Base-by-base conservation (phyloP, 1,284 basidiomycete genomes). In the Ceraceosorus guamensis region DNA sequence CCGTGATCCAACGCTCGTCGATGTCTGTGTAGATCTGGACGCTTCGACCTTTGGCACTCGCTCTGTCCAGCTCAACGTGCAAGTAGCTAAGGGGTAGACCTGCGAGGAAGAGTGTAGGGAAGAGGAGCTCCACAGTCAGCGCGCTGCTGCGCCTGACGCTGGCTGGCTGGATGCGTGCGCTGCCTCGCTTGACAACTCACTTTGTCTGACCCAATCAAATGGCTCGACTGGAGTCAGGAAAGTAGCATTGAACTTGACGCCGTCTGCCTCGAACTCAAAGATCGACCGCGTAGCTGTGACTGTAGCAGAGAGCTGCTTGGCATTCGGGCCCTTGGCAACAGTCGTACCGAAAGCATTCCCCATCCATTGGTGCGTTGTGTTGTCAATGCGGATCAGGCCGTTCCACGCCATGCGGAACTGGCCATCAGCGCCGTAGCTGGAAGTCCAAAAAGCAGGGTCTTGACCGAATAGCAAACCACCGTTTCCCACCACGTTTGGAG, bases 191-290 rank as follows among this genome's bases (percentile, higher is more conserved):
- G 35, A 16, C 41, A 18, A 39, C 55, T 56, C 55, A 60, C 65
- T 71, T 52, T 75, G 70, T 32, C 73, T 61, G 16, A 74, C 54
- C 41, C 67, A 68, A 56, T 75, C 71, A 48, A 70, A 52, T 5
- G 67, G 65, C 45, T 65, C 65, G 63, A 73, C 64, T 16, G 71
- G 71, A 18, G 70, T 72, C 46, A 75, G 51, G 57, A 75, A 75
- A 14, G 67, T 71, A 45, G 69, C 73, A 47, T 61, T 68, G 63
- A 75, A 75, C 11, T 37, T 46, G 44, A 75, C 60, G 44, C 60
- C 60, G 44, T 58, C 70, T 39, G 71, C 73, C 16, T 69, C 60
- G 44, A 75, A 73, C 34, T 60, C 51, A 48, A 71, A 75, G 50
- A 73, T 71, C 53, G 68, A 64, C 7, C 68, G 62, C 6, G 71